Conservation (phyloP, 1,284 basidiomycete genomes). For the Leucoagaricus sp. region DNA sequence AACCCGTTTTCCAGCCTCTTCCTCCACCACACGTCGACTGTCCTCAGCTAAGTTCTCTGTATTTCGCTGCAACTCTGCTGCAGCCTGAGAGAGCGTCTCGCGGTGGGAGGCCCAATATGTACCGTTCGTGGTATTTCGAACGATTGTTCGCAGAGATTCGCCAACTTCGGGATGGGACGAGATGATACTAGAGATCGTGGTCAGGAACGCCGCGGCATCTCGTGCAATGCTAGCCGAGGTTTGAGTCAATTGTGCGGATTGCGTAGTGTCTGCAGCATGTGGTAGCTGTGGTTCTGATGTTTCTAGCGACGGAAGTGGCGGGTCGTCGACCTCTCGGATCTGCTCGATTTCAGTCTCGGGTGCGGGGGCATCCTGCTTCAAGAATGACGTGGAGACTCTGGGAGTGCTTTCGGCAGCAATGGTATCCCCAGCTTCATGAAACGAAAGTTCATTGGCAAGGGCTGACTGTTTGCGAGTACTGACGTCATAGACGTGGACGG, state of each 20-base stretch:
- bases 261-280: slow-evolving; percentile 35
- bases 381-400: slow-evolving; percentile 15
- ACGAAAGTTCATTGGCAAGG: slow-evolving; percentile 13
- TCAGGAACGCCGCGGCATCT: slow-evolving; percentile 64
- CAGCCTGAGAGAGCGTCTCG: slow-evolving; percentile 54
- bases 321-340: slow-evolving; percentile 40
- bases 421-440: slow-evolving; percentile 7
- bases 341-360: slow-evolving; percentile 9
- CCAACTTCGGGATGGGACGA: slow-evolving; percentile 69
- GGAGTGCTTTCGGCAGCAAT: slow-evolving; percentile 37
- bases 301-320: slow-evolving; percentile 53
- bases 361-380: slow-evolving; percentile 20
- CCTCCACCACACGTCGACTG: slow-evolving; percentile 50
- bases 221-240: slow-evolving; percentile 56
- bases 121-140: slow-evolving; percentile 60
- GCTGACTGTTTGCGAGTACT: slow-evolving; percentile 14
- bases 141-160: slow-evolving; percentile 62
- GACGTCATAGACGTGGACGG: slow-evolving; percentile 52
- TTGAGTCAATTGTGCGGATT: slow-evolving; percentile 19
- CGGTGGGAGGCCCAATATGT: slow-evolving; percentile 68
- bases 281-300: slow-evolving; percentile 23
- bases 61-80: slow-evolving; percentile 47
- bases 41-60: slow-evolving; percentile 43
- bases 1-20: slow-evolving; percentile 63
- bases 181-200: slow-evolving; percentile 52